These are phyloP conservation scores for Blastobotrys apis DNA, from an alignment of 1,139 yeast genomes.

Conservation along the genomic window DNA sequence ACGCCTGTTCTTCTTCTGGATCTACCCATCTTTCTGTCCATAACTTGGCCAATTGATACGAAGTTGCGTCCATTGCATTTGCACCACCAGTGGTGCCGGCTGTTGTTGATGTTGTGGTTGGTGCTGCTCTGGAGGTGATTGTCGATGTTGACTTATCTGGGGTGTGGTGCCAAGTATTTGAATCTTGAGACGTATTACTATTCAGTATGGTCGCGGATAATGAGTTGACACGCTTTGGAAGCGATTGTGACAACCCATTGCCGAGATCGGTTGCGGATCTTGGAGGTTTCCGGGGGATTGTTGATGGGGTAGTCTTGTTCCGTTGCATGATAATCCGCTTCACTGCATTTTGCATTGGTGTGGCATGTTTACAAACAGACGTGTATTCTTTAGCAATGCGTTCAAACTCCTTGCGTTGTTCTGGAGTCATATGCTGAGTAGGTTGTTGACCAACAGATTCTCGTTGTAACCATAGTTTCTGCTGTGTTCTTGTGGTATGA, in stretches of 20 bases:
- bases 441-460: slow-evolving; percentile 51
- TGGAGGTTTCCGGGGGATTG: slow-evolving; percentile 4
- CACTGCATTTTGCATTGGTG: slow-evolving; percentile 64
- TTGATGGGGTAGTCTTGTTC: slow-evolving; percentile 6
- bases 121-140: background rate
- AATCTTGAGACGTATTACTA: background rate
- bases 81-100: slow-evolving; percentile 17
- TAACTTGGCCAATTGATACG: slow-evolving; percentile 19
- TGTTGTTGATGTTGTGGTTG: background rate
- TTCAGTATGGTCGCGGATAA: slow-evolving; percentile 23
- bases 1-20: slow-evolving; percentile 15
- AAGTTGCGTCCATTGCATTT: slow-evolving; percentile 19
- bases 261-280: slow-evolving; percentile 12
- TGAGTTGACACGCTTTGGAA: slow-evolving; percentile 23
- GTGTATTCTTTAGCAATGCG: slow-evolving; percentile 68
- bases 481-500: slow-evolving; percentile 65
- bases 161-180: slow-evolving; percentile 6
- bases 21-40: slow-evolving; percentile 26
- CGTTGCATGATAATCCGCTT: slow-evolving; percentile 35
- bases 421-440: slow-evolving; percentile 29
- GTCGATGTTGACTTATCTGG: background rate
- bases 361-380: slow-evolving; percentile 61
- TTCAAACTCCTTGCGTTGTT: slow-evolving; percentile 70
- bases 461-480: slow-evolving; percentile 75
- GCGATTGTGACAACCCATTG: slow-evolving; percentile 21